Conservation (phyloP, 805 yeast species). For the Barnettozyma populi region DNA sequence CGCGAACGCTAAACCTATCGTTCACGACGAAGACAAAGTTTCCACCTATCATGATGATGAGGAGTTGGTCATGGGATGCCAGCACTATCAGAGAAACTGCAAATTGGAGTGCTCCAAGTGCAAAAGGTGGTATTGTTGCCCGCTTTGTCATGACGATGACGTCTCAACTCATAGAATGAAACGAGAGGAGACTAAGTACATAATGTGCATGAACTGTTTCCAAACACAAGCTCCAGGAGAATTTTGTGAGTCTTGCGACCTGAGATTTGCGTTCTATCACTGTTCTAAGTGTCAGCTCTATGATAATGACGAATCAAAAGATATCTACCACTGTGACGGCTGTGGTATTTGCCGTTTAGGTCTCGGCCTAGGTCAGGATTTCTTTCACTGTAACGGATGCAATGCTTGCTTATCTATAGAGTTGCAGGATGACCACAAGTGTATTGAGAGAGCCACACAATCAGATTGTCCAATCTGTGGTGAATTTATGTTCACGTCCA, state of each 20-base stretch:
- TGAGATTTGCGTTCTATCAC: constrained; percentile 66
- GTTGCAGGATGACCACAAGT: constrained; percentile 68
- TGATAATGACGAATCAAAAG: constrained; percentile 74
- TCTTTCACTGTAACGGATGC: constrained; percentile 86
- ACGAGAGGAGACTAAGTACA: constrained; percentile 55
- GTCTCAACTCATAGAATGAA: constrained; percentile 49
- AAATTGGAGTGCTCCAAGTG: constrained; percentile 79
- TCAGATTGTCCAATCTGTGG: constrained; percentile 92
- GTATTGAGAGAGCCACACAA: constrained; percentile 83
- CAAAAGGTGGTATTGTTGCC: constrained; percentile 69
- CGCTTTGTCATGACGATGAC: constrained; percentile 78
- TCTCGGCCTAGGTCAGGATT: constrained; percentile 80
- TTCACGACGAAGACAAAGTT: constrained; percentile 41
- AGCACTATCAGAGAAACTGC: constrained; percentile 78
- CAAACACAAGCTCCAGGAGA: constrained; percentile 70
- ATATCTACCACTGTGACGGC: constrained; percentile 85
- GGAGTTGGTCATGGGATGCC: constrained; percentile 60
- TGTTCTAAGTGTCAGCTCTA: constrained; percentile 76
- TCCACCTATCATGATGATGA: constrained; percentile 44
- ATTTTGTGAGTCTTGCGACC: constrained; percentile 63
- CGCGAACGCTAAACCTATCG: constrained; percentile 23
- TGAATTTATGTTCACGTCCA: constrained; percentile 82
- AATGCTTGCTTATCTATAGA: constrained; percentile 84
- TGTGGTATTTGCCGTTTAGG: constrained; percentile 94
- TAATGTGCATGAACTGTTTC: constrained; percentile 77